Base-by-base conservation (phyloP, 345 rosid genomes). In the Orychophragmus violaceus region DNA sequence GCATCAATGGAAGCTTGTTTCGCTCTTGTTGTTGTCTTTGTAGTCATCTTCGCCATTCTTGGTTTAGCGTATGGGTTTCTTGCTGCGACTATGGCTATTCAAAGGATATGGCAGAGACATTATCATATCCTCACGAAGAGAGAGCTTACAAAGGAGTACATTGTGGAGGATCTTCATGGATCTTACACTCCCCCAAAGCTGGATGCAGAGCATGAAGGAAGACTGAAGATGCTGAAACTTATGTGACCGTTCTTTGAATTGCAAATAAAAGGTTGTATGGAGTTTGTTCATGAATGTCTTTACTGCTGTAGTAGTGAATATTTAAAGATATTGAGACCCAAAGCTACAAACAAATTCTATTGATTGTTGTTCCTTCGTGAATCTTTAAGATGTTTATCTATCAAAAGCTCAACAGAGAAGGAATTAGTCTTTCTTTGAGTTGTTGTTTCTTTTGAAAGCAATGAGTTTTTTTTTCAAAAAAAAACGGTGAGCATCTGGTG, bases 1-100 rank as follows among this genome's bases (percentile, higher is more conserved):
- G 96, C 96, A 17, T 88, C 97, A 2, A 78, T 94, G 96, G 99
- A 94, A 77, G 97, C 96, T 21, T 87, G 96, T 73, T 88, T 94
- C 71, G 92, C 92, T 17, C 79, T 90, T 51, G 87, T 85, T 44
- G 23, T 90, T 36, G 90, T 94, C 54, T 94, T 94, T 76, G 84
- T 94, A 11, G 87, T 94, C 67, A 87, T 94, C 62, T 90, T 94
- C 50, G 95, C 89, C 19, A 87, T 88, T 77, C 87, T 90, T 28
- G 97, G 97, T 51, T 74, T 90, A 55, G 96, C 99, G 51, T 94
- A 90, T 73, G 97, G 97, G 45, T 88, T 94, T 74, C 96, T 94
- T 62, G 96, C 97, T 61, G 87, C 92, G 25, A 94, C 96, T 64
- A 78, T 94, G 95, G 95, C 92, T 22, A 81, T 94, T 23, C 97